Base-by-base conservation (phyloP, 192 early-diverging fungal genomes). In the Neocallimastix lanati region DNA sequence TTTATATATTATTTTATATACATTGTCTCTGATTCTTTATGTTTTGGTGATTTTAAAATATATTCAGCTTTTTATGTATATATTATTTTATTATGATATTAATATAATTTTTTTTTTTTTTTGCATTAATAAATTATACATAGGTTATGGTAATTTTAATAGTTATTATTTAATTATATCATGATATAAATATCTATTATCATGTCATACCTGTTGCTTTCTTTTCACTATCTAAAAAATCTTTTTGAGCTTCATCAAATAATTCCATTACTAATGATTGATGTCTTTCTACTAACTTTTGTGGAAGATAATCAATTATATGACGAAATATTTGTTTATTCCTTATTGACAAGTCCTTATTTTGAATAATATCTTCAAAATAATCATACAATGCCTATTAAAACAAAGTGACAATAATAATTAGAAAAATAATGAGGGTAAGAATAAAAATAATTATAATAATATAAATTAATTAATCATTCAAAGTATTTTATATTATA, bases 371-470 rank as follows among this genome's bases (percentile, higher is more conserved):
- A 58, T 40, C 50, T 30, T 85, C 83, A 82, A 88, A 90, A 80
- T 88, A 89, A 27, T 83, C 81, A 85, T 87, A 90, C 76, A 90
- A 89, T 12, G 86, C 85, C 85, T 88, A 67, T n/a, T n/a, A n/a
- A n/a, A n/a, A n/a, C n/a, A n/a, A n/a, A n/a, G n/a, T n/a, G n/a
- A n/a, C n/a, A n/a, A n/a, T n/a, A n/a, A n/a, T n/a, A n/a, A n/a
- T n/a, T n/a, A n/a, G n/a, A n/a, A n/a, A n/a, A n/a, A n/a, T n/a
- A n/a, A n/a, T n/a, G n/a, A n/a, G n/a, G n/a, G n/a, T n/a, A n/a
- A n/a, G n/a, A n/a, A n/a, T n/a, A n/a, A 28, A 80, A 78, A 13
- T 36, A 29, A 79, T 28, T 18, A 29, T 79, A 12, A 27, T 78
- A 15, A 27, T 15, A 13, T 16, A 78, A 12, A 78, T 25, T n/a